Base-by-base conservation (phyloP, 2,329 filamentous ascomycete species). In the Aspergillus sp. region DNA sequence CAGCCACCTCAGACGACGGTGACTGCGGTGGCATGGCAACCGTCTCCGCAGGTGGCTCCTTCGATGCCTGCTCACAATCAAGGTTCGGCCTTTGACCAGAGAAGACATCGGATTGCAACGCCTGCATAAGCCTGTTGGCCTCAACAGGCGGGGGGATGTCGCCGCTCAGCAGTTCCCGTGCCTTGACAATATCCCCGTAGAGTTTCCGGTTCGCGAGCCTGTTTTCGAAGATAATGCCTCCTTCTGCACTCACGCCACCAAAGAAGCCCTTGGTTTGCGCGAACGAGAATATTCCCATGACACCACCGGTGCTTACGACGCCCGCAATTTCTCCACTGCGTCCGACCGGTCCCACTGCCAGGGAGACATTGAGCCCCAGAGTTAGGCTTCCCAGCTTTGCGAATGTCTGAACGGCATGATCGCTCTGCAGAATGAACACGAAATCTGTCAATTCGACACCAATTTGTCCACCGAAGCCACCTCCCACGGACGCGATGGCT, bases 181-280 rank as follows among this genome's bases (percentile, higher is more conserved):
- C 93, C 4, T 91, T 92, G 76, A 90, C 85, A 60, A 89, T 87
- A 52, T 88, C 85, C 60, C 91, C 90, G 76, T 99, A 99, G 58
- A 98, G 84, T 79, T 96, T 96, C 78, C 95, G 89, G 74, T 98
- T 98, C 65, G 94, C 93, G 76, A 97, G 92, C 77, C 91, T 88
- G 62, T 94, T 87, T 80, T 98, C 95, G 63, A 97, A 89, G 65
- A 99, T 89, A 28, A 90, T 90, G 55, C 89, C 92, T 9, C 93
- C 93, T 75, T 98, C 94, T 61, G 97, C 80, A 63, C 90, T 95
- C 39, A 97, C 91, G 68, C 95, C 95, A 3, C 93, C 94, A 69
- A 97, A 98, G 19, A 98, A 79, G 6, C 94, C 94, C 79, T 96
- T 97, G 7, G 95, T 98, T 80, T 97, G 97, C 75, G 90, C 94